Percentiles rank a stretch among this genome's conserved stretches.
Conservation (phyloP, 2,329 filamentous ascomycete genomes). For the Ascosphaera aggregata region DNA sequence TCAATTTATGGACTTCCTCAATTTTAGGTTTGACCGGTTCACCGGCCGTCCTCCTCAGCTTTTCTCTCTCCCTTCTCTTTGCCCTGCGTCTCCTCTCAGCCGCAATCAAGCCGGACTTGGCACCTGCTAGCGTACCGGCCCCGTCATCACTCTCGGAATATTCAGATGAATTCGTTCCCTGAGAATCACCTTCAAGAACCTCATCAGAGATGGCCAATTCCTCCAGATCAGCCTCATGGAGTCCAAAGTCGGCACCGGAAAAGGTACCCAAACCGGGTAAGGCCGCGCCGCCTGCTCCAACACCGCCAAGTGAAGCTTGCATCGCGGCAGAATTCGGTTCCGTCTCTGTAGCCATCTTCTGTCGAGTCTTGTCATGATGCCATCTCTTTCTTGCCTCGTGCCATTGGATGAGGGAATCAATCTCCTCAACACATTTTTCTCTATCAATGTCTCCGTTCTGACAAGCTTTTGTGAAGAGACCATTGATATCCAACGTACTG, state of each 20-base stretch:
- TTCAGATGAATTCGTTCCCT: slow-evolving; percentile 35
- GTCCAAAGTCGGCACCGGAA: slow-evolving; percentile 65
- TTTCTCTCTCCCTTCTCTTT: slow-evolving; percentile 46
- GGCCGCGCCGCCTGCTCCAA: slow-evolving; percentile 17
- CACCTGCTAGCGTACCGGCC: not conserved
- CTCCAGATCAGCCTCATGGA: slow-evolving; percentile 62
- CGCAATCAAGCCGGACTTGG: slow-evolving; percentile 46
- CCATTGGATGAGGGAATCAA: slow-evolving; percentile 73
- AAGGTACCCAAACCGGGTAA: slow-evolving; percentile 37
- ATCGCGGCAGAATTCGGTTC: slow-evolving; percentile 6
- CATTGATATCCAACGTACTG: slow-evolving; percentile 83
- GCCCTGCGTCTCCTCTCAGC: slow-evolving; percentile 59
- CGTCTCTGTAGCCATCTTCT: slow-evolving; percentile 92
- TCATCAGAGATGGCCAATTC: slow-evolving; percentile 65
- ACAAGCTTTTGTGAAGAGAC: slow-evolving; percentile 61
- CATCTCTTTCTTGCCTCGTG: slow-evolving; percentile 91
- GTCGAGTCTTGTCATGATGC: slow-evolving; percentile 91
- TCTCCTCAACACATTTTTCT: slow-evolving; percentile 49
- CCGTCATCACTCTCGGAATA: not conserved
- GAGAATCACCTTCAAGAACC: slow-evolving; percentile 41
- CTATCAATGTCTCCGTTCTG: slow-evolving; percentile 45
- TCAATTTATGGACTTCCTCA: slow-evolving; percentile 56
- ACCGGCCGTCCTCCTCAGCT: slow-evolving; percentile 51
- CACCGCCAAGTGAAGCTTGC: slow-evolving; percentile 17
- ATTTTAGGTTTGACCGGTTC: slow-evolving; percentile 64